A percentile compares a stretch with the other conserved stretches of the same genome.
Conservation (phyloP, 192 early-diverging fungal genomes). For the Entophlyctis helioformis region DNA sequence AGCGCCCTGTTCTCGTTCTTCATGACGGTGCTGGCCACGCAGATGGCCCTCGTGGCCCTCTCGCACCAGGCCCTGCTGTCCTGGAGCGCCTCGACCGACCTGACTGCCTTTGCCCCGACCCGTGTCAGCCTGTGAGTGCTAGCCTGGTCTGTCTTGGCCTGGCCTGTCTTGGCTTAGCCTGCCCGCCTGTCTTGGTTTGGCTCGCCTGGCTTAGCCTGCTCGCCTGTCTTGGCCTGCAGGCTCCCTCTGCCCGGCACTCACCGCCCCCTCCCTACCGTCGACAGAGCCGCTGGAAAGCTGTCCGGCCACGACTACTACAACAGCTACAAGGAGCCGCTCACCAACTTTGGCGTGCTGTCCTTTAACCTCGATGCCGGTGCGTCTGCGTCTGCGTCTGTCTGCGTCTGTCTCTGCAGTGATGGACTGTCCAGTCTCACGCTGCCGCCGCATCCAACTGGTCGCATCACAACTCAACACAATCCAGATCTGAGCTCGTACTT, state of each 20-base stretch:
- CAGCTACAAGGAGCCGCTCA: constrained; percentile 23
- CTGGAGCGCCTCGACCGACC: neutral
- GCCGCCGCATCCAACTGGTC: too few species aligned
- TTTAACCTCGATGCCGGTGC: constrained; percentile 64
- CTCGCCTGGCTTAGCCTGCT: neutral
- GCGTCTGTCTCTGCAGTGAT: too few species aligned
- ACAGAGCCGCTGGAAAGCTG: constrained; percentile 6
- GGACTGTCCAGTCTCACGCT: neutral
- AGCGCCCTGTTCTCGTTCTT: constrained; percentile 51
- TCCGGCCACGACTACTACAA: constrained; percentile 22
- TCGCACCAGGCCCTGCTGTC: constrained; percentile 24
- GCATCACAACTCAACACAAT: too few species aligned
- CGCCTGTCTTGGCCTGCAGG: neutral
- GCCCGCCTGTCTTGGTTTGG: neutral
- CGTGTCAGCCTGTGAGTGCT: neutral
- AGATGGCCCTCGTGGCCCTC: constrained; percentile 39
- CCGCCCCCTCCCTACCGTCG: neutral
- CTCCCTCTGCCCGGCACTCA: neutral
- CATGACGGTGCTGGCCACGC: constrained; percentile 43
- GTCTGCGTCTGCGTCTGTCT: neutral
- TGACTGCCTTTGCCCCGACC: neutral
- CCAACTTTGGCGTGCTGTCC: constrained; percentile 47
- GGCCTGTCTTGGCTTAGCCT: neutral
- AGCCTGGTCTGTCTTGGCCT: neutral
- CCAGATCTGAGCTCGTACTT: constrained; percentile 66